Conservation (phyloP, 1,284 basidiomycete genomes). For the Porodaedalea pini region DNA sequence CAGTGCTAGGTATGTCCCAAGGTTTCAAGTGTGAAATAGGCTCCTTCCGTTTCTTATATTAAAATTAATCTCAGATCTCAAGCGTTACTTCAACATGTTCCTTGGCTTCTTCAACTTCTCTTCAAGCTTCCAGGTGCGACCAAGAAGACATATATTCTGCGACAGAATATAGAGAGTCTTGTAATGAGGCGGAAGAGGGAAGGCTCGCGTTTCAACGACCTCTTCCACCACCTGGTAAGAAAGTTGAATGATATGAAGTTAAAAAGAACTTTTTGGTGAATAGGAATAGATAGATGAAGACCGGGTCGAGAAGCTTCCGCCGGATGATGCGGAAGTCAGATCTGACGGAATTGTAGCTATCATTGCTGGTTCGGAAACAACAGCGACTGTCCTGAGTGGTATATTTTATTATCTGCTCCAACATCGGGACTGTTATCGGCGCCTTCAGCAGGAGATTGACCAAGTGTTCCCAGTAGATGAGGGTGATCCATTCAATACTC, state of each 20-base stretch:
- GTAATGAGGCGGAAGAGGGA: constrained; percentile 5
- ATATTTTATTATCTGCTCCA: constrained; percentile 32
- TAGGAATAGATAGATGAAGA: constrained; percentile 29
- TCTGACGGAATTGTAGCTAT: constrained; percentile 35
- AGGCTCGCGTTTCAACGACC: constrained; percentile 33
- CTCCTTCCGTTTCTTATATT: neutral
- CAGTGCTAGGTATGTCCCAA: constrained; percentile 19
- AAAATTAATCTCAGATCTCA: neutral
- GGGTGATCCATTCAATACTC: constrained; percentile 17
- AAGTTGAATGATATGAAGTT: neutral
- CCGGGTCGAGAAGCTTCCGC: constrained; percentile 19
- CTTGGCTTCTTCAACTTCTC: constrained; percentile 4
- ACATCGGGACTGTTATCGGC: constrained; percentile 29
- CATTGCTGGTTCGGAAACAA: constrained; percentile 36
- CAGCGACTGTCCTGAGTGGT: constrained; percentile 31
- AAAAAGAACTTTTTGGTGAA: neutral
- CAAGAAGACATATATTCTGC: neutral
- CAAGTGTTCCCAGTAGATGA: constrained; percentile 21
- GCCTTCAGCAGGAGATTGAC: constrained; percentile 32
- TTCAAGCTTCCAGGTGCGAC: constrained; percentile 5
- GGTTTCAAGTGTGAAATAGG: neutral
- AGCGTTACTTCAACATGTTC: constrained; percentile 8
- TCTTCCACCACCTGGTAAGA: constrained; percentile 38
- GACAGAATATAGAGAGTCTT: neutral
- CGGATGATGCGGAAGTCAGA: constrained; percentile 26